A percentile compares a stretch with the other conserved stretches of the same genome.
Conservation (phyloP, 1,139 yeast genomes). For the Taiozyma sp. region DNA sequence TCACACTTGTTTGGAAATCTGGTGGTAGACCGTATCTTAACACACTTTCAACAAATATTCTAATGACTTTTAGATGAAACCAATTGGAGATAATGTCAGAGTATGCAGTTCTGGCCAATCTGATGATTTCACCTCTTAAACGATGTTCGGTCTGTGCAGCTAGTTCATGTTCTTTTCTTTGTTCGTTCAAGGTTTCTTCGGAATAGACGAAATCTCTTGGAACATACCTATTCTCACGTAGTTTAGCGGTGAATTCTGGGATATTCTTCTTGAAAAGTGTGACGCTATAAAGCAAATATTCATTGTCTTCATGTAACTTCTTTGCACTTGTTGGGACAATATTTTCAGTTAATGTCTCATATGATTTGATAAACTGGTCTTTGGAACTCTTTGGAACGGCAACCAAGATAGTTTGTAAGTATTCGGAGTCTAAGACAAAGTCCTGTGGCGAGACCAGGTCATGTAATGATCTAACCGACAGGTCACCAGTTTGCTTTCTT, state of each 20-base stretch:
- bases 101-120: slow-evolving; percentile 83
- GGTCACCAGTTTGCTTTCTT: slow-evolving; percentile 88
- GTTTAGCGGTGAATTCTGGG: slow-evolving; percentile 58
- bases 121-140: slow-evolving; percentile 69
- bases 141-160: slow-evolving; percentile 72
- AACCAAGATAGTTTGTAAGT: slow-evolving; percentile 72
- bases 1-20: slow-evolving; percentile 58
- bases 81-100: slow-evolving; percentile 79
- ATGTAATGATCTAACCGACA: slow-evolving; percentile 85
- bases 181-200: slow-evolving; percentile 64
- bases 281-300: slow-evolving; percentile 67
- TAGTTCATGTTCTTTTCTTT: slow-evolving; percentile 72
- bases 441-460: slow-evolving; percentile 82
- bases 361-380: slow-evolving; percentile 54
- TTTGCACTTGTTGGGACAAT: slow-evolving; percentile 91
- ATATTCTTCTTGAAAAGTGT: slow-evolving; percentile 81
- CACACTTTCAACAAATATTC: slow-evolving; percentile 62
- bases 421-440: slow-evolving; percentile 81
- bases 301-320: slow-evolving; percentile 64
- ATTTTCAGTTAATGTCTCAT: slow-evolving; percentile 73
- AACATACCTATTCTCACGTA: slow-evolving; percentile 85
- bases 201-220: slow-evolving; percentile 92
- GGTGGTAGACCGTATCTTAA: slow-evolving; percentile 97
- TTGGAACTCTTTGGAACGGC: slow-evolving; percentile 75
- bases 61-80: slow-evolving; percentile 76